These are phyloP conservation scores for Solanum medicagineum DNA, from an alignment of 257 asterid species.

Conservation along the genomic window DNA sequence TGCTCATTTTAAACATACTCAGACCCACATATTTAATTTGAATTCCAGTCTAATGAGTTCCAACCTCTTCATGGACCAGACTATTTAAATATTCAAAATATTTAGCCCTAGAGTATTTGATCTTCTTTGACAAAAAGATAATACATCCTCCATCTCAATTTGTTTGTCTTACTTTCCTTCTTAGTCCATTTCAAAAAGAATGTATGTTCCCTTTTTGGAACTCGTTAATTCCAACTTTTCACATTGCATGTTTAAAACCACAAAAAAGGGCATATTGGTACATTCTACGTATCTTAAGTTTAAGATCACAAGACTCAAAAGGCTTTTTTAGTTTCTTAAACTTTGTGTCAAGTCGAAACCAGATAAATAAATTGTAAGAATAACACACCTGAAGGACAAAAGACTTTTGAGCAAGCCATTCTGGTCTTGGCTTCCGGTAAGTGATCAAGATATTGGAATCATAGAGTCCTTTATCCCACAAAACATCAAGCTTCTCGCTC, in stretches of 20 bases:
- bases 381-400: constrained; percentile 72
- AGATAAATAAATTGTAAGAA: background rate
- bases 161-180: no score
- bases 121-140: background rate
- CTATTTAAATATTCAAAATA: background rate
- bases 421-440: constrained; percentile 80
- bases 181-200: no score
- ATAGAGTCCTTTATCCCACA: constrained; percentile 92
- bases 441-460: constrained; percentile 78
- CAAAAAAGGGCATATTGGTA: no score
- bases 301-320: no score
- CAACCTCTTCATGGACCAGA: background rate
- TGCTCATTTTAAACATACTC: background rate
- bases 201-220: no score
- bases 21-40: background rate
- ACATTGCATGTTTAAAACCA: no score
- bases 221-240: no score
- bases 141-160: no score
- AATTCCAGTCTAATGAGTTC: background rate
- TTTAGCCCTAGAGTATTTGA: background rate
- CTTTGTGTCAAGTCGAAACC: no score
- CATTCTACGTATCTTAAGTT: no score
- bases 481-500: constrained; percentile 90
- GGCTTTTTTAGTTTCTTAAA: no score
- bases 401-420: constrained; percentile 82